Conservation (phyloP, 2,329 filamentous ascomycete species). For the Botrytis galanthina region DNA sequence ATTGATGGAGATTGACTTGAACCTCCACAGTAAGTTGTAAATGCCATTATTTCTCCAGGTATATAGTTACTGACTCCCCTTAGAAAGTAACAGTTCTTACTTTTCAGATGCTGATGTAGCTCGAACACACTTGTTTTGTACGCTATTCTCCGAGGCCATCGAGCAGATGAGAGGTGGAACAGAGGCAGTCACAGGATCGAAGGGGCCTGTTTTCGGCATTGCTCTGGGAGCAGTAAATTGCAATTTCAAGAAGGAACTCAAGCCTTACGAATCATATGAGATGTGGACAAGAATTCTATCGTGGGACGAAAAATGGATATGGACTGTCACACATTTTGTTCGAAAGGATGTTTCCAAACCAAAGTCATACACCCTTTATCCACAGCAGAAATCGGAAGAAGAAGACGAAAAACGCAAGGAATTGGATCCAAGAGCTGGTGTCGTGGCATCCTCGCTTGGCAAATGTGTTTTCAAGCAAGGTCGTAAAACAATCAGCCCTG, state of each 20-base stretch:
- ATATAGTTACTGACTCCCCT: not conserved
- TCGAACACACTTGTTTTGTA: slow-evolving; percentile 61
- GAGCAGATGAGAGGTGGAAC: slow-evolving; percentile 40
- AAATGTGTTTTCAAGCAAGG: slow-evolving; percentile 62
- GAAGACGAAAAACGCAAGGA: slow-evolving; percentile 10
- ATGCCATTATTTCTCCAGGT: too few relatives aligned
- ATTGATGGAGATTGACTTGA: slow-evolving; percentile 67
- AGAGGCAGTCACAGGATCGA: slow-evolving; percentile 35
- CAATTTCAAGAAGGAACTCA: slow-evolving; percentile 68
- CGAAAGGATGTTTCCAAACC: slow-evolving; percentile 41
- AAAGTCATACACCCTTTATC: slow-evolving; percentile 37
- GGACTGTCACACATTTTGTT: slow-evolving; percentile 55
- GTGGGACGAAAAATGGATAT: slow-evolving; percentile 82
- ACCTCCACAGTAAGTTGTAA: slow-evolving; percentile 53
- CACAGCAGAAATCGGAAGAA: slow-evolving; percentile 32
- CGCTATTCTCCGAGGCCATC: slow-evolving; percentile 42
- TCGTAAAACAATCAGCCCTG: slow-evolving; percentile 63
- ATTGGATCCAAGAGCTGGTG: slow-evolving; percentile 21
- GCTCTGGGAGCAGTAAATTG: slow-evolving; percentile 55
- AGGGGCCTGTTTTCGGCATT: slow-evolving; percentile 37
- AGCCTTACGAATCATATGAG: slow-evolving; percentile 67
- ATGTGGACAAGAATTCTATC: slow-evolving; percentile 67
- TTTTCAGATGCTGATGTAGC: slow-evolving; percentile 68
- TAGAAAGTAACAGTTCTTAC: slow-evolving; percentile 65
- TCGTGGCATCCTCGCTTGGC: slow-evolving; percentile 49